phyloP scores from a whole-genome alignment of 73 alveolate genomes.

The Tetrahymena thermophila region DNA sequence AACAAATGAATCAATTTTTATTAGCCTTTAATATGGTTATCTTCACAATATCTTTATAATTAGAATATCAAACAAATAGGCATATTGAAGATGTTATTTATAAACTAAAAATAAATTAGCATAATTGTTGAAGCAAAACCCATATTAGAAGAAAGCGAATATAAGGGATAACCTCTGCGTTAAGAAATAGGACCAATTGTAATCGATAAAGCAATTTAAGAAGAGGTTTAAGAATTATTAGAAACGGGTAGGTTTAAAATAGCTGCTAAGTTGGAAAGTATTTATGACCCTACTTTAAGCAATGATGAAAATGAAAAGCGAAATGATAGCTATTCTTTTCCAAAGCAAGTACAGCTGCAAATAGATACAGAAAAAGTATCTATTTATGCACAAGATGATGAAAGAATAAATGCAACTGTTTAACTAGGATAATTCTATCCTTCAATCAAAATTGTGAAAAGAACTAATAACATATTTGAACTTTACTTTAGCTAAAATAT shows the following conservation, averaged over 20 bases:
- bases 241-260: neutral
- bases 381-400: neutral
- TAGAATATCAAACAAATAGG: neutral
- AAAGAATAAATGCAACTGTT: neutral
- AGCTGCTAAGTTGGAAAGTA: neutral
- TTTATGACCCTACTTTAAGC: neutral
- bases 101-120: neutral
- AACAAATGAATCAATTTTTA: too few relatives aligned
- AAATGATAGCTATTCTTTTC: neutral
- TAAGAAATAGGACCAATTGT: neutral
- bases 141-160: neutral
- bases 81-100: neutral
- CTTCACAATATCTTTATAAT: too few relatives aligned
- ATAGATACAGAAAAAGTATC: neutral
- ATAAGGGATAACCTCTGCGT: neutral
- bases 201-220: neutral
- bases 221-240: neutral
- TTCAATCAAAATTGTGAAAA: neutral
- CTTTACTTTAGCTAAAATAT: neutral
- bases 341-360: neutral
- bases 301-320: neutral
- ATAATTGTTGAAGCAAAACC: neutral
- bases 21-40: too few relatives aligned
- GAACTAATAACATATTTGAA: neutral
- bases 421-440: neutral